phyloP scores from a whole-genome alignment of 139 green algal species.

The Chlorella sp. region DNA sequence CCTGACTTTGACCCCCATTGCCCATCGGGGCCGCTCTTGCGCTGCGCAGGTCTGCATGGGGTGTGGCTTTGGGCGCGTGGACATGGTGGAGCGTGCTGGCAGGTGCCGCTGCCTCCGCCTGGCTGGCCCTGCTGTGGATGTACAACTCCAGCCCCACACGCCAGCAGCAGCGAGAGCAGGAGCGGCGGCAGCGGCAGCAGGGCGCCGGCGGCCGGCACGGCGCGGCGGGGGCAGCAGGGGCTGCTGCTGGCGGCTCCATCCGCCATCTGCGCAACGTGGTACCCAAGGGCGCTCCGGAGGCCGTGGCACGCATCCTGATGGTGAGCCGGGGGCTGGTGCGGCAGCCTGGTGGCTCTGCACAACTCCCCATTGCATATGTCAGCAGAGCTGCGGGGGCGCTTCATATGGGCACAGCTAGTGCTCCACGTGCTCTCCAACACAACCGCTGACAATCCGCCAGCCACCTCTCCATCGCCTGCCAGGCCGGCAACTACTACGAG shows the following conservation, averaged over 20 bases:
- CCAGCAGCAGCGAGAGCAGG: too few species aligned
- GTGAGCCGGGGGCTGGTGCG: background rate
- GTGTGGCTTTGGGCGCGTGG: background rate
- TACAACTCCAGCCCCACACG: background rate
- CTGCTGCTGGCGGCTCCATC: background rate
- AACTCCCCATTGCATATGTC: background rate
- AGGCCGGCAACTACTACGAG: conserved; percentile 30
- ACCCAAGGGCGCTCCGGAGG: conserved; percentile 1
- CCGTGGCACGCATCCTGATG: conserved; percentile 15
- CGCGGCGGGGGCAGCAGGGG: background rate
- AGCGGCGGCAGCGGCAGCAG: background rate
- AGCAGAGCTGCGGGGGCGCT: too few species aligned
- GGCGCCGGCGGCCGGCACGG: background rate
- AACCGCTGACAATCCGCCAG: too few species aligned
- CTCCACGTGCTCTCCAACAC: too few species aligned
- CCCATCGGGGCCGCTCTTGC: background rate
- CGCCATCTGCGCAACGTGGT: conserved; percentile 23
- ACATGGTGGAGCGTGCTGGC: background rate
- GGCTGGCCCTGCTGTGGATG: background rate
- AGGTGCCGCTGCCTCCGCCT: background rate
- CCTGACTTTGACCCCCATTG: background rate
- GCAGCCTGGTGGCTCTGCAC: background rate
- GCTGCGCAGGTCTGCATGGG: background rate
- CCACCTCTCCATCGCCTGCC: background rate
- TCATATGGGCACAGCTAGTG: too few species aligned